These are phyloP conservation scores for Candida suzukii DNA, from an alignment of 805 yeast species.

Conservation along the genomic window DNA sequence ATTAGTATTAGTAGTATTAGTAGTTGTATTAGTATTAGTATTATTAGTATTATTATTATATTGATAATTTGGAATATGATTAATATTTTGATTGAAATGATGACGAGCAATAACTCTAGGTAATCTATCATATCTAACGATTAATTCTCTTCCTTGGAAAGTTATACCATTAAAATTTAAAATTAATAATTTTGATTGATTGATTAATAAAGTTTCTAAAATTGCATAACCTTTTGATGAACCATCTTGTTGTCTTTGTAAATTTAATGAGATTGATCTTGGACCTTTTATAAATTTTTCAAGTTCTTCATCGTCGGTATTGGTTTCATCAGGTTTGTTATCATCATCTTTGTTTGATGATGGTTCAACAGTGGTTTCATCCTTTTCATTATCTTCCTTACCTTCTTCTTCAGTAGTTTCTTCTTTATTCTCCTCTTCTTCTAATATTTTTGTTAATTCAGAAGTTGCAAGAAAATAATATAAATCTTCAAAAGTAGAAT, in stretches of 20 bases:
- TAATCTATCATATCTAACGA: constrained; percentile 53
- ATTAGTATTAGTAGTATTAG: no score
- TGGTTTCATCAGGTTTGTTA: no score
- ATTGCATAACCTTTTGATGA: constrained; percentile 57
- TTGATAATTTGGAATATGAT: neutral
- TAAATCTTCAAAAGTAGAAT: constrained; percentile 30
- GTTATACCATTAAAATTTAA: constrained; percentile 39
- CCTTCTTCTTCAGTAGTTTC: neutral
- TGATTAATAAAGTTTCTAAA: constrained; percentile 40
- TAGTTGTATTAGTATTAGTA: neutral
- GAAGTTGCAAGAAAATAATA: constrained; percentile 15
- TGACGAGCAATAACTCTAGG: constrained; percentile 29
- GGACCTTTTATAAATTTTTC: no score
- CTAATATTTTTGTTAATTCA: neutral
- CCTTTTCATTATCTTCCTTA: neutral
- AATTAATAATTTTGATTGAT: constrained; percentile 43
- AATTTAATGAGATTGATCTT: neutral
- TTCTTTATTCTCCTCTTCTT: neutral
- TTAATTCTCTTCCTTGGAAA: constrained; percentile 55
- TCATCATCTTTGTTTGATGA: no score
- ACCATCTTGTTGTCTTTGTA: constrained; percentile 35
- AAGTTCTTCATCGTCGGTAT: neutral
- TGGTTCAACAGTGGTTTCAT: no score
- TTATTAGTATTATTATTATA: neutral
- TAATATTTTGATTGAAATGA: constrained; percentile 1